These are phyloP conservation scores for Sideroxylon spinosum DNA, from an alignment of 179 eudicot species.

Conservation along the genomic window DNA sequence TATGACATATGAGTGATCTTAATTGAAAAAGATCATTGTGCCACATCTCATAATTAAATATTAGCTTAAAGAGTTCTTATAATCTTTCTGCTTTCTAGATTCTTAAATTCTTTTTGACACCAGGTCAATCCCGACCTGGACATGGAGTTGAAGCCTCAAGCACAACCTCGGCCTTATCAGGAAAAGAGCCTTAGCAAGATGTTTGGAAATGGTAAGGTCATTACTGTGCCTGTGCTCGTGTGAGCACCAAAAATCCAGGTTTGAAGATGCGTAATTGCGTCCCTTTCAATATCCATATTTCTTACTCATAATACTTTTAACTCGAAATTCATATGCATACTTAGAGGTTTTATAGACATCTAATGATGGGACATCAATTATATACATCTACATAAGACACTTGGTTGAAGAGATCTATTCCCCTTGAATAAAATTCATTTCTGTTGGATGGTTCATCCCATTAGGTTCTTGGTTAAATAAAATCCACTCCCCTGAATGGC, in stretches of 20 bases:
- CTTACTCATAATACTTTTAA: background rate
- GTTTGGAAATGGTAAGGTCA: conserved; percentile 89
- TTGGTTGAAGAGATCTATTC: too few species aligned
- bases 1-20: background rate
- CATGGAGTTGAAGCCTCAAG: conserved; percentile 96
- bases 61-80: background rate
- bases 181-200: conserved; percentile 98
- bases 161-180: conserved; percentile 96
- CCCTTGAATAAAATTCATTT: too few species aligned
- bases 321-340: background rate
- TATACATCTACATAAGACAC: too few species aligned
- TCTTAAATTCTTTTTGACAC: conserved; percentile 13
- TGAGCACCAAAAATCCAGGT: background rate
- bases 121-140: conserved; percentile 97
- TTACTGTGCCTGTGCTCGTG: background rate
- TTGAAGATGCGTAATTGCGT: background rate
- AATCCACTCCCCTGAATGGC: too few species aligned
- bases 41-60: background rate
- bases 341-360: too few species aligned
- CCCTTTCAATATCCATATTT: background rate
- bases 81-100: background rate
- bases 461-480: too few species aligned
- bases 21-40: background rate
- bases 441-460: too few species aligned
- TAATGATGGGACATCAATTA: too few species aligned